phyloP scores from a whole-genome alignment of 345 rosid species.

The Ceriops decandra region DNA sequence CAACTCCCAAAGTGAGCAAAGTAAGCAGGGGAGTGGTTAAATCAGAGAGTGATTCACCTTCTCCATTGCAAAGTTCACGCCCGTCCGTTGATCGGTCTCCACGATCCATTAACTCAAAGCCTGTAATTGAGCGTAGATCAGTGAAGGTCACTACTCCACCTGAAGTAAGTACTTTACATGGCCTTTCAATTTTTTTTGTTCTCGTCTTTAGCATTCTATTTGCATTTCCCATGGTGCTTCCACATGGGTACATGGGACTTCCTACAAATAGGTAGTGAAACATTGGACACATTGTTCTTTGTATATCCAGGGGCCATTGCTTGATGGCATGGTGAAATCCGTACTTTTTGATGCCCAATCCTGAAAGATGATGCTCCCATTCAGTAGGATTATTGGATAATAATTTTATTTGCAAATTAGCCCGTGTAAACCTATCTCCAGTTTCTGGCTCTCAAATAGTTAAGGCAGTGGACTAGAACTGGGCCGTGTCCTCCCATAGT shows the following conservation, averaged over 20 bases:
- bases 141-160: slow-evolving; percentile 61
- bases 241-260: neutral
- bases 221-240: slow-evolving; percentile 6
- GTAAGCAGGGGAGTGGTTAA: slow-evolving; percentile 48
- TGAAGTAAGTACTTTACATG: slow-evolving; percentile 48
- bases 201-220: slow-evolving; percentile 2
- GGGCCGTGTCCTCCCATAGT: no score
- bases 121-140: slow-evolving; percentile 59
- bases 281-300: neutral
- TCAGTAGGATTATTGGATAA: neutral
- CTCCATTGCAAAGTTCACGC: slow-evolving; percentile 57
- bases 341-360: neutral
- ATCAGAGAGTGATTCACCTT: slow-evolving; percentile 57
- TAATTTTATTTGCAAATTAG: no score
- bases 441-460: no score
- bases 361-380: neutral
- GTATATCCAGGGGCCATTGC: neutral
- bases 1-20: slow-evolving; percentile 65
- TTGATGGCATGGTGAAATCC: neutral
- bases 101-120: slow-evolving; percentile 56
- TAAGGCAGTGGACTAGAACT: no score
- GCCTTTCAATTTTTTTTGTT: neutral
- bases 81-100: slow-evolving; percentile 70
- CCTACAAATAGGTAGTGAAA: neutral
- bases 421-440: no score